Conservation (phyloP, 108 stramenopile species). For the Conticribra guillardii region DNA sequence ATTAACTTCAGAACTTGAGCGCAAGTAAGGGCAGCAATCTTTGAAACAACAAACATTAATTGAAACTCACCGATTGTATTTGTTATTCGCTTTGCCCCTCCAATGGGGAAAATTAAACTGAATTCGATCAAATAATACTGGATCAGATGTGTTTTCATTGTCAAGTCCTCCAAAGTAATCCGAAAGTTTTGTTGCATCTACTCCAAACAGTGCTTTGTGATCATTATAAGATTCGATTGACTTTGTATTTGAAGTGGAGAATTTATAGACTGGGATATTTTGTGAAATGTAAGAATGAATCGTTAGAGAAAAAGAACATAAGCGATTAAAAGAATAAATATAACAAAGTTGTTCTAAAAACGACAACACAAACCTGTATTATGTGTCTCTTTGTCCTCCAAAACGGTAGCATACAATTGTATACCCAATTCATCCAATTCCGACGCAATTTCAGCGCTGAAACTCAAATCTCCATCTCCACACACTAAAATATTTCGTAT, state of each 20-base stretch:
- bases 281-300: not conserved
- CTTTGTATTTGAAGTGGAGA: conserved; percentile 26
- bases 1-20: not conserved
- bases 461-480: conserved; percentile 87
- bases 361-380: conserved; percentile 32
- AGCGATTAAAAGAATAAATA: too few species aligned
- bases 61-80: conserved; percentile 61
- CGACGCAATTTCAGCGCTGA: conserved; percentile 58
- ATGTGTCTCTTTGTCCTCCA: conserved; percentile 74
- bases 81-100: conserved; percentile 79
- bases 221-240: conserved; percentile 25
- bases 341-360: too few species aligned
- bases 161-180: conserved; percentile 43
- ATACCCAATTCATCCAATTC: conserved; percentile 42
- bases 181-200: conserved; percentile 70
- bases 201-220: conserved; percentile 60
- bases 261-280: conserved; percentile 34
- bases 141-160: conserved; percentile 11
- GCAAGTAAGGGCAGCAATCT: not conserved
- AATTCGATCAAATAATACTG: conserved; percentile 64
- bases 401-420: conserved; percentile 65
- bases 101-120: conserved; percentile 91
- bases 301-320: conserved; percentile 7
- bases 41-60: not conserved
- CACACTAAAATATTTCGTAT: conserved; percentile 62